A percentile compares a stretch with the other conserved stretches of the same genome.
These are phyloP conservation scores for Saccharomyces kudriavzevii DNA, from an alignment of 805 yeast species.

Conservation along the genomic window DNA sequence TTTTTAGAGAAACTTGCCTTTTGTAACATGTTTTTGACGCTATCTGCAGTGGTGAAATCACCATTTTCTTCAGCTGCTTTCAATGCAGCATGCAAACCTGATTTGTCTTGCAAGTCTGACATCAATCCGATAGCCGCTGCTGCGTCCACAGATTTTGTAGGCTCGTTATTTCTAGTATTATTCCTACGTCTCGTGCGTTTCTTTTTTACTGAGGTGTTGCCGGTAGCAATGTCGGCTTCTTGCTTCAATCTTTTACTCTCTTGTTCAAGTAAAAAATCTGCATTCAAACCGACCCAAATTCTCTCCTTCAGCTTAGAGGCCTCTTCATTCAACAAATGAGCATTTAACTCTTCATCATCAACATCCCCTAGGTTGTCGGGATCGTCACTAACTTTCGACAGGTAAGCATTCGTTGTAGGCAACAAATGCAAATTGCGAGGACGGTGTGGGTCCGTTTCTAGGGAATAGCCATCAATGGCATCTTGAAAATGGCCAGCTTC, in stretches of 20 bases:
- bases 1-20: constrained; percentile 77
- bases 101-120: constrained; percentile 20
- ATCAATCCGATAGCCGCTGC: constrained; percentile 15
- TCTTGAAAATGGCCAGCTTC: constrained; percentile 21
- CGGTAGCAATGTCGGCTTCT: constrained; percentile 83
- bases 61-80: constrained; percentile 30
- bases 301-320: constrained; percentile 70
- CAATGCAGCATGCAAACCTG: constrained; percentile 35
- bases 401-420: constrained; percentile 51
- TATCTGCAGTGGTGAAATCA: constrained; percentile 59
- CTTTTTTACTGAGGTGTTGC: constrained; percentile 54
- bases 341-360: constrained; percentile 73
- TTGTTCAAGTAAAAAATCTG: constrained; percentile 76
- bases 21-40: constrained; percentile 67
- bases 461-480: constrained; percentile 28
- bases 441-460: constrained; percentile 37
- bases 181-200: constrained; percentile 28
- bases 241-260: constrained; percentile 74
- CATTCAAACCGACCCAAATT: constrained; percentile 85
- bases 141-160: constrained; percentile 12
- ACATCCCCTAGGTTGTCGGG: constrained; percentile 62
- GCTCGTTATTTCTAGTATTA: constrained; percentile 14
- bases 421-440: constrained; percentile 49
- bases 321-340: constrained; percentile 52
- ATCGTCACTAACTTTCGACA: constrained; percentile 48